Evolutionary conservation across 345 rosid species (phyloP).

Genomic region (Hypericum androsaemum): DNA sequence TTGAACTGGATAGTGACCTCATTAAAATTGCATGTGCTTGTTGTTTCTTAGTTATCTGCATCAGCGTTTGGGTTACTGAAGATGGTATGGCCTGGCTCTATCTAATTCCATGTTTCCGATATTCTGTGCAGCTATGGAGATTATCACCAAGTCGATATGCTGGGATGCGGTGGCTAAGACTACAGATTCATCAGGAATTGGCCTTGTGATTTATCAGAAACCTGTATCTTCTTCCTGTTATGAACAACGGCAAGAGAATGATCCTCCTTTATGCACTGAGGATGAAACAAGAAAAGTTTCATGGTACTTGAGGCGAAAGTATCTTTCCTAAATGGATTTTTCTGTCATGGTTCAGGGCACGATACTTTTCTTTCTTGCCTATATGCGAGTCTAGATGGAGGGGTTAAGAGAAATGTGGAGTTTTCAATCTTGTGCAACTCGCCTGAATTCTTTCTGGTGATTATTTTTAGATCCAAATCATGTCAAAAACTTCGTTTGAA

Average conservation of each 20-base stretch:
- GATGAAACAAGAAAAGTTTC: slow-evolving; percentile 33
- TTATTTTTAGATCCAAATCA: neutral
- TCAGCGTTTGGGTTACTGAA: neutral
- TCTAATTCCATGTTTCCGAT: neutral
- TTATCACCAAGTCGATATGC: slow-evolving; percentile 67
- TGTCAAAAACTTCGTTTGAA: slow-evolving; percentile 5
- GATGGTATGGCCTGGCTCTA: slow-evolving; percentile 8
- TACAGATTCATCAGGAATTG: slow-evolving; percentile 53
- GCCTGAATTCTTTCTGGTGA: no score
- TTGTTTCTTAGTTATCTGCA: no score
- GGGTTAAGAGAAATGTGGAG: no score
- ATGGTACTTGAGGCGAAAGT: slow-evolving; percentile 30
- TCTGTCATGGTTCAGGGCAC: no score
- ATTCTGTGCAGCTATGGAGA: slow-evolving; percentile 57
- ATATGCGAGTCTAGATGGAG: no score
- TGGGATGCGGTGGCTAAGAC: slow-evolving; percentile 68
- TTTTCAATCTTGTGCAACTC: no score
- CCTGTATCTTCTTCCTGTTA: slow-evolving; percentile 67
- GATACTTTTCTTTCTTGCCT: no score
- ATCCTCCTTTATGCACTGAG: slow-evolving; percentile 60
- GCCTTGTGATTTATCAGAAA: slow-evolving; percentile 76
- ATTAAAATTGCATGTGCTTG: neutral
- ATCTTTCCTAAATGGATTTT: no score
- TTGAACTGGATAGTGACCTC: no score
- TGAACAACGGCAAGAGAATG: slow-evolving; percentile 33